Conservation (phyloP, 805 yeast species). For the Starmerella potacharoeniae region DNA sequence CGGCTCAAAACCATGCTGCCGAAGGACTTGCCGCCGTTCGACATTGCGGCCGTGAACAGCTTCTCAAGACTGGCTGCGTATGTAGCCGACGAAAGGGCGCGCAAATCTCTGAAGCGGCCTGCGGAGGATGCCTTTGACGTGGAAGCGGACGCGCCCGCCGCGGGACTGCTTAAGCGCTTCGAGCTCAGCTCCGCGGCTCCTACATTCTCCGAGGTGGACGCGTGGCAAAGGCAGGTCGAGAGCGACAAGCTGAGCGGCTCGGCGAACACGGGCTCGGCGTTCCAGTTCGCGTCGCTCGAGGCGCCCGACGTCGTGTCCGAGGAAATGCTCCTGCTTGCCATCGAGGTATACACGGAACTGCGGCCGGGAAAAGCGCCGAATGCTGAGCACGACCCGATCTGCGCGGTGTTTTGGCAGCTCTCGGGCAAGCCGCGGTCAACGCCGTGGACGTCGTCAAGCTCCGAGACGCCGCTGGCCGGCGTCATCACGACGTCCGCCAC, state of each 20-base stretch:
- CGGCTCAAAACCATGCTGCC: slow-evolving; percentile 34
- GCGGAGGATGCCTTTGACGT: no score
- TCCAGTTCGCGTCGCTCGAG: slow-evolving; percentile 12
- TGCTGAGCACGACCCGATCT: slow-evolving; percentile 49
- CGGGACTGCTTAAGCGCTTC: not conserved
- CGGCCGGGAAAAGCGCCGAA: slow-evolving; percentile 46
- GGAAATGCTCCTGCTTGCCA: slow-evolving; percentile 43
- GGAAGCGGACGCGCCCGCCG: no score
- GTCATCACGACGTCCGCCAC: slow-evolving; percentile 8
- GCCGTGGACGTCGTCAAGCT: not conserved
- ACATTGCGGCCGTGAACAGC: not conserved
- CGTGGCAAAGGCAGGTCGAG: slow-evolving; percentile 9
- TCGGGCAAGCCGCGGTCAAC: not conserved
- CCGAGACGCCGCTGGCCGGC: not conserved
- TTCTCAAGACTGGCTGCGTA: not conserved
- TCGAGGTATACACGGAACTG: slow-evolving; percentile 60
- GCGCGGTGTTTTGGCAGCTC: slow-evolving; percentile 49
- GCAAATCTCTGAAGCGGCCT: no score
- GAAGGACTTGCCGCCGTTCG: slow-evolving; percentile 27
- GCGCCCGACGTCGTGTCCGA: slow-evolving; percentile 8
- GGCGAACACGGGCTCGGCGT: not conserved
- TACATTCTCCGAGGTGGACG: slow-evolving; percentile 5
- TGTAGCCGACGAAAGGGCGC: slow-evolving; percentile 1
- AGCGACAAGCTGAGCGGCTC: not conserved
- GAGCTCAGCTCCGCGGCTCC: slow-evolving; percentile 16